Evolutionary conservation across 352 stramenopile species (phyloP), one percentile per base, ranked within the genome.

Genomic region (Peronosclerospora sorghi): DNA sequence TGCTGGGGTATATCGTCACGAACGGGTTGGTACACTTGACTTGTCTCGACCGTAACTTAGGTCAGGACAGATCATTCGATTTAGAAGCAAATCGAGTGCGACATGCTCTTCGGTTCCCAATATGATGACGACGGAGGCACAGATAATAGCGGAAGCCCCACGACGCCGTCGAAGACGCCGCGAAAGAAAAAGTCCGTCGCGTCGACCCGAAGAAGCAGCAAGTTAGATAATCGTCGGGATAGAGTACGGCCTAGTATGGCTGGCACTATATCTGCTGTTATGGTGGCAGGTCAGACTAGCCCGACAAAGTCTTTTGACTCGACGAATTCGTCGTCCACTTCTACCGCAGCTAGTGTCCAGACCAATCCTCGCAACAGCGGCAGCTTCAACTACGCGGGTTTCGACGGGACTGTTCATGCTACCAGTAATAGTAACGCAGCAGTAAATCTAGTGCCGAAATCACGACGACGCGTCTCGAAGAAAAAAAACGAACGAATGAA

Each of bases 91-190:
- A 12, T 15, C 6, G 32, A 34, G 18, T 15, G 14, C n/a, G 4
- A 5, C 21, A 76, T 76, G 65, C 59, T 76, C 5, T 76, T 76
- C 44, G 65, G 65, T 37, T 35, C 61, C 29, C 65, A 76, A 52
- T 76, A 76, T 52, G 65, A 76, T 36, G 65, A 76, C 15, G 65
- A 76, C 27, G 51, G 35, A 18, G 50, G 38, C 26, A 69, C 59
- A 2, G 58, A 68, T 24, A 45, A 68, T 14, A 68, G 58, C 39
- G 58, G 49, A 8, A 68, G 58, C 42, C 45, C 58, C 44, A 56
- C 48, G 32, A 63, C 58, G 21, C 65, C 65, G 12, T 53, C 56
- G 37, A 54, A 53, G 41, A 53, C 49, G 2, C 34, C 48, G 34
- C 65, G 62, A 21, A 73, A 65, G 51, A 73, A 70, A 49, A 68